Conservation (phyloP, 2,329 filamentous ascomycete species). For the Fusarium lyarnte region DNA sequence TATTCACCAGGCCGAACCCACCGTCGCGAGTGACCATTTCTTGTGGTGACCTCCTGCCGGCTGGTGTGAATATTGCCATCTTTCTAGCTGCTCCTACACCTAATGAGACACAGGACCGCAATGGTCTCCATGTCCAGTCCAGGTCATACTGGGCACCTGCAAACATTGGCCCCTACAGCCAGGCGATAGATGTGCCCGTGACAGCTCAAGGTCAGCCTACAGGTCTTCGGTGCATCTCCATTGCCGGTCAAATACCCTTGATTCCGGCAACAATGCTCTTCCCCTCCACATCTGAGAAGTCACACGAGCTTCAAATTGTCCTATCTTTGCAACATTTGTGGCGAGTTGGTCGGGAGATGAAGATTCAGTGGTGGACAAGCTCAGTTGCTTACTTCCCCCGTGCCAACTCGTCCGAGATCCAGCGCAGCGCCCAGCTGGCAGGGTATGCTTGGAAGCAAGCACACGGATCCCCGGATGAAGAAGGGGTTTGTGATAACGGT, state of each 20-base stretch:
- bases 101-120: slow-evolving; percentile 52
- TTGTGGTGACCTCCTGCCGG: slow-evolving; percentile 73
- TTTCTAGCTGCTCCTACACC: slow-evolving; percentile 55
- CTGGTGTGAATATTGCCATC: slow-evolving; percentile 68
- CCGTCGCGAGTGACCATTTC: slow-evolving; percentile 87
- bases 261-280: slow-evolving; percentile 81
- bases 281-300: slow-evolving; percentile 49
- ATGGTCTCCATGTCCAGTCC: slow-evolving; percentile 87
- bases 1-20: slow-evolving; percentile 83
- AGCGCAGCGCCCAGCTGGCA: slow-evolving; percentile 54
- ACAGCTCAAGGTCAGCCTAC: slow-evolving; percentile 21
- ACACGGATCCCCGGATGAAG: slow-evolving; percentile 53
- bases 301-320: slow-evolving; percentile 67
- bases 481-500: slow-evolving; percentile 59
- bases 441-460: slow-evolving; percentile 59
- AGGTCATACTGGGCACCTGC: slow-evolving; percentile 97
- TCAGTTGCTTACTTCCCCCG: slow-evolving; percentile 77
- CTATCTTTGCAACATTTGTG: slow-evolving; percentile 90
- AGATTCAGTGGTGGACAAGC: slow-evolving; percentile 78
- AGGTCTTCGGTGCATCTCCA: slow-evolving; percentile 60
- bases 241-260: slow-evolving; percentile 93
- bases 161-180: slow-evolving; percentile 97
- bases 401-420: slow-evolving; percentile 42
- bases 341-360: slow-evolving; percentile 78
- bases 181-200: slow-evolving; percentile 72